Conservation (phyloP, 2,329 filamentous ascomycete genomes). For the Aspergillus fructus region DNA sequence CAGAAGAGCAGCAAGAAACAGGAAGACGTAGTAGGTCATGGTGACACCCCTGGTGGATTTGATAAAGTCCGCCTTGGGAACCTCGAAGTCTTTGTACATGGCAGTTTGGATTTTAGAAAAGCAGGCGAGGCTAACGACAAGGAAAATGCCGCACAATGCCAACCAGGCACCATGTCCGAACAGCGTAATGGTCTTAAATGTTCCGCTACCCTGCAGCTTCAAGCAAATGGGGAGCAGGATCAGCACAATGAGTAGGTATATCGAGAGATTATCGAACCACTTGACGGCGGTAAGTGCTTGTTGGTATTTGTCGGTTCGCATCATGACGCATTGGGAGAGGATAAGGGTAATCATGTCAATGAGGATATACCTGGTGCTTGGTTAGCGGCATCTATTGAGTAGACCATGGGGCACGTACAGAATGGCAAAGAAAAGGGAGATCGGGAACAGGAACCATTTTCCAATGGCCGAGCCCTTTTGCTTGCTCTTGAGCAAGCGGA, state of each 20-base stretch:
- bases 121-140: constrained; percentile 9
- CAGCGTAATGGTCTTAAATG: constrained; percentile 1
- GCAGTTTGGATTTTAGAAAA: constrained; percentile 3
- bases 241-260: constrained; percentile 6
- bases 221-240: constrained; percentile 18
- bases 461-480: neutral
- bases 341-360: constrained; percentile 6
- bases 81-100: neutral
- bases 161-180: constrained; percentile 6
- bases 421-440: constrained; percentile 12
- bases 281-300: neutral
- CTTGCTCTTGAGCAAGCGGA: constrained; percentile 3
- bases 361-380: neutral
- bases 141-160: constrained; percentile 7
- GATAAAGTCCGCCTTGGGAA: neutral
- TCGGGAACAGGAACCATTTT: constrained; percentile 10
- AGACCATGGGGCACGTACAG: constrained; percentile 1
- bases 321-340: constrained; percentile 9
- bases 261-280: constrained; percentile 7
- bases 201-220: constrained; percentile 10
- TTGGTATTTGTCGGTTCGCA: neutral
- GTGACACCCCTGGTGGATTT: neutral
- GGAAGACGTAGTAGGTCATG: constrained; percentile 10
- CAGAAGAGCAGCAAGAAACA: constrained; percentile 12
- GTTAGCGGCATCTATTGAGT: neutral